Base-by-base conservation (phyloP, 2,329 filamentous ascomycete genomes). In the Aspergillus quadrilineatus region DNA sequence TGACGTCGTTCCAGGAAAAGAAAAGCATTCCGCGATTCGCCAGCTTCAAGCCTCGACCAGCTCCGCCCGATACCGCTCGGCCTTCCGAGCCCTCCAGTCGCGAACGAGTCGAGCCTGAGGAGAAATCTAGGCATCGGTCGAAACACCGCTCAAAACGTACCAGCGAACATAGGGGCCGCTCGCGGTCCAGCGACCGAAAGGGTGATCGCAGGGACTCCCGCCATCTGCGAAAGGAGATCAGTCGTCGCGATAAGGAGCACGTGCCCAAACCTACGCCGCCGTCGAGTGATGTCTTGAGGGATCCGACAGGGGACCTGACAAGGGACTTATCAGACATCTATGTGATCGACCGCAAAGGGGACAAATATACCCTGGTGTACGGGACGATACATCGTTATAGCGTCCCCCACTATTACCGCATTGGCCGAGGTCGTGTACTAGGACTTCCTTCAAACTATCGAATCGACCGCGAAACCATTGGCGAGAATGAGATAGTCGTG, bases 351-450 rank as follows among this genome's bases (percentile, higher is more conserved):
- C 84, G 79, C 42, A 86, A 85, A 66, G 92, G 93, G 0, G 93
- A 97, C 66, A 77, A 81, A 4, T 81, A 91, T 47, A 91, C 94
- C 62, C 72, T 88, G 44, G 82, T 82, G 28, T 97, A 92, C 69
- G 90, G 89, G 1, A 82, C 84, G 29, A 80, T 89, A 39, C 86
- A 96, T 69, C 84, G 84, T 36, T 89, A 89, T 61, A 83, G 82
- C 53, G 75, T 95, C 9, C 91, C 92, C 0, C 66, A 74, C 2
- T 97, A 95, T 68, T 81, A 81, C 59, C 86, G 90, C 5, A 77
- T 77, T 59, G 89, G 91, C 12, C 77, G 79, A 54, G 91, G 91
- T 2, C 81, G 80, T 56, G 77, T 97, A 1, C 72, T 97, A 10
- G 93, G 92, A 0, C 77, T 87, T 0, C 70, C 78, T 1, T 75